Percentiles rank a stretch among this genome's conserved stretches.
These are phyloP conservation scores for Podila horticola DNA, from an alignment of 192 early-diverging fungal species.

Conservation along the genomic window DNA sequence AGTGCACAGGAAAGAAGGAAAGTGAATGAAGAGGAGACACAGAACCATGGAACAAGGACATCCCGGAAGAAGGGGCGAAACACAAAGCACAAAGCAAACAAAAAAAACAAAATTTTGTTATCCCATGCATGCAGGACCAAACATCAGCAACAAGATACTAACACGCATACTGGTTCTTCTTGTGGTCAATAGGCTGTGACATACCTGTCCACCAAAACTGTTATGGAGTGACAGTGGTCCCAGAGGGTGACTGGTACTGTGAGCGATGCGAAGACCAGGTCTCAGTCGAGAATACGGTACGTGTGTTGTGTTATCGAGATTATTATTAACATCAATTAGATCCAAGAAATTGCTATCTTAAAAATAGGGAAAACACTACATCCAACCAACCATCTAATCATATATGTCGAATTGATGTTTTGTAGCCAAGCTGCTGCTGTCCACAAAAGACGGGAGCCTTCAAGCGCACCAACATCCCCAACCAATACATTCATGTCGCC, in stretches of 20 bases:
- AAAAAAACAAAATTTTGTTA: too few relatives aligned
- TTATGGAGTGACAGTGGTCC: conserved; percentile 55
- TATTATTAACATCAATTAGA: neutral
- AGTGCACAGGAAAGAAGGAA: neutral
- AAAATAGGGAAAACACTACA: neutral
- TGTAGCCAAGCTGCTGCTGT: conserved; percentile 58
- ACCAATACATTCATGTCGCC: conserved; percentile 59
- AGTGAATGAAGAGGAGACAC: too few relatives aligned
- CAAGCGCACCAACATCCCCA: conserved; percentile 52
- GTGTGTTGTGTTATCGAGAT: neutral
- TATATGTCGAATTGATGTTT: neutral
- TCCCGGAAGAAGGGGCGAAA: too few relatives aligned
- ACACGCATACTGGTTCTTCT: neutral
- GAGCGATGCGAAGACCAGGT: conserved; percentile 56
- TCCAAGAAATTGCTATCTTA: neutral
- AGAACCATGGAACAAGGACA: too few relatives aligned
- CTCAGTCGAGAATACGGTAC: conserved; percentile 52
- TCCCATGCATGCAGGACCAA: neutral
- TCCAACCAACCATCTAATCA: neutral
- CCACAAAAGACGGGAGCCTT: conserved; percentile 51
- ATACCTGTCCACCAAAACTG: conserved; percentile 58
- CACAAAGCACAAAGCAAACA: too few relatives aligned
- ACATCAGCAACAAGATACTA: neutral
- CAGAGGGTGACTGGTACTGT: conserved; percentile 61
- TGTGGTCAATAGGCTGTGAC: conserved; percentile 35